Evolutionary conservation across 1,284 basidiomycete genomes (phyloP).

Genomic region (Ceratobasidium theobromae): DNA sequence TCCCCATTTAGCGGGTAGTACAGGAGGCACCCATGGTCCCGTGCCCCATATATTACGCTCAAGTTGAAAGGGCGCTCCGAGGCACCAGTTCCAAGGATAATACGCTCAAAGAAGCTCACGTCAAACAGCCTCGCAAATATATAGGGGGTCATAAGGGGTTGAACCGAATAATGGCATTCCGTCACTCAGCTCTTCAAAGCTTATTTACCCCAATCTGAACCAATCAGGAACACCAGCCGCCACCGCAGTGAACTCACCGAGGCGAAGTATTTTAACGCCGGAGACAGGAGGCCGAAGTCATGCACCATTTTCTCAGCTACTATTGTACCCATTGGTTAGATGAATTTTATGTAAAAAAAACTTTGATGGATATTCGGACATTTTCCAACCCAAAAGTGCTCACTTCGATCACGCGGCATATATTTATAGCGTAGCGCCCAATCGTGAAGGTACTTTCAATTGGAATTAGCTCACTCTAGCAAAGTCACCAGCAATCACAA

Average conservation of each 20-base stretch:
- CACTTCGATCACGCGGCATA: slow-evolving; percentile 44
- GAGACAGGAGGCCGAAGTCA: slow-evolving; percentile 40
- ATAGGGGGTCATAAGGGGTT: too few relatives aligned
- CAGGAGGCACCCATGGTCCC: slow-evolving; percentile 30
- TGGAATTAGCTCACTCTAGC: slow-evolving; percentile 40
- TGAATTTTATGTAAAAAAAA: too few relatives aligned
- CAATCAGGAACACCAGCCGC: slow-evolving; percentile 22
- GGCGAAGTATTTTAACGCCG: slow-evolving; percentile 46
- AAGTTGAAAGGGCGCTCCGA: slow-evolving; percentile 18
- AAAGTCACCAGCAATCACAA: neutral
- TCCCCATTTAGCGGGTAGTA: slow-evolving; percentile 9
- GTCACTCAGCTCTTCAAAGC: neutral
- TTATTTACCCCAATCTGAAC: neutral
- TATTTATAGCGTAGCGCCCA: slow-evolving; percentile 47
- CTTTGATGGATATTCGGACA: slow-evolving; percentile 38
- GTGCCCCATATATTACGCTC: slow-evolving; percentile 20
- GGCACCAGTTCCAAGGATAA: slow-evolving; percentile 21
- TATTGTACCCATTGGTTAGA: too few relatives aligned
- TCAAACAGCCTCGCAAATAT: slow-evolving; percentile 13
- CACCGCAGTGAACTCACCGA: slow-evolving; percentile 42
- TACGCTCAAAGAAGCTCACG: neutral
- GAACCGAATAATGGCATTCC: neutral
- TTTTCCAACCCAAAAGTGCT: slow-evolving; percentile 46
- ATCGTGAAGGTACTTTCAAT: slow-evolving; percentile 46
- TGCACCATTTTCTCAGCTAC: slow-evolving; percentile 46